Evolutionary conservation across 129 eudicot genomes (phyloP).

Genomic region (Gnaphalium uliginosum): DNA sequence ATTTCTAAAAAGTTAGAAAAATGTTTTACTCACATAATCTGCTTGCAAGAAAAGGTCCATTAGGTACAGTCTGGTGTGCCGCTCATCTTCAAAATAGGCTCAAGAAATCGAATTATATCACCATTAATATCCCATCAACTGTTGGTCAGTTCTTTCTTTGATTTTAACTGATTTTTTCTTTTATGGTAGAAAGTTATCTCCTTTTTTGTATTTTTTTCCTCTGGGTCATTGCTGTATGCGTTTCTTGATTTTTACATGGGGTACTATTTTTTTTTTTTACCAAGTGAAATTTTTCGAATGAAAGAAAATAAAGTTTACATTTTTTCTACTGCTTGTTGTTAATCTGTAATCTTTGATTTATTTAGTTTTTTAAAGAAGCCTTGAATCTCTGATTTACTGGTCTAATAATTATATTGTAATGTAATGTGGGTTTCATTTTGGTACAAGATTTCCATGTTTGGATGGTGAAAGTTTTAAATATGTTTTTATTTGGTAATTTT

Average conservation of each 20-base stretch:
- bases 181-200: not conserved
- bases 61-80: slow-evolving; percentile 93
- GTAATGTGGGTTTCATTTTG: too few relatives aligned
- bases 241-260: not conserved
- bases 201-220: not conserved
- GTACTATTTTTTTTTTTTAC: not conserved
- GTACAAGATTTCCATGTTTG: not conserved
- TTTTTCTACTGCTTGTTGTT: slow-evolving; percentile 2
- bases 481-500: not conserved
- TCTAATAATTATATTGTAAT: too few relatives aligned
- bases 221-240: not conserved
- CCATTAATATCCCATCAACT: slow-evolving; percentile 73
- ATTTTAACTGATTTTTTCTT: not conserved
- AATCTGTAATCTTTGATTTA: not conserved
- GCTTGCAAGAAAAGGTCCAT: slow-evolving; percentile 87
- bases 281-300: not conserved
- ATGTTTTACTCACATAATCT: slow-evolving; percentile 92
- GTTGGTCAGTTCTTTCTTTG: slow-evolving; percentile 56
- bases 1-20: not conserved
- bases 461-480: not conserved
- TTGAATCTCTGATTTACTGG: too few relatives aligned
- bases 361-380: not conserved
- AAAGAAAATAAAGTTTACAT: not conserved
- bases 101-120: slow-evolving; percentile 66
- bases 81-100: slow-evolving; percentile 85